Evolutionary conservation across 805 yeast genomes (phyloP).

Genomic region (Barnettozyma sp.): DNA sequence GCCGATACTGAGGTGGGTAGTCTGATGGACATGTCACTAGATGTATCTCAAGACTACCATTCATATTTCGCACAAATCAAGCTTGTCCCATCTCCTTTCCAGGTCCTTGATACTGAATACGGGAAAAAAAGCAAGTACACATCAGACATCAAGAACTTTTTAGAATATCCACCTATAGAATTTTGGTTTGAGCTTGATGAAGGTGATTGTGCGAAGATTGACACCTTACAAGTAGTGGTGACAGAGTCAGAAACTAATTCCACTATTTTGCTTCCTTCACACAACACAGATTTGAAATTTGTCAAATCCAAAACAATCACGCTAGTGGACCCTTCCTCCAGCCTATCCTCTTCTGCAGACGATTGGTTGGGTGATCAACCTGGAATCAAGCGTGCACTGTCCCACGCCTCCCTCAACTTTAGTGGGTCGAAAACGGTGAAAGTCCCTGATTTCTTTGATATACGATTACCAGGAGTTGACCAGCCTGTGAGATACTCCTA

Average conservation of each 20-base stretch:
- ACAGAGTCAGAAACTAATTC: slow-evolving; percentile 40
- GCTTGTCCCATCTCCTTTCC: slow-evolving; percentile 39
- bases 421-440: slow-evolving; percentile 30
- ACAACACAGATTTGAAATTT: slow-evolving; percentile 39
- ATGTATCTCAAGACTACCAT: slow-evolving; percentile 22
- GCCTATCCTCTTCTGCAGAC: slow-evolving; percentile 11
- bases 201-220: slow-evolving; percentile 28
- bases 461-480: slow-evolving; percentile 32
- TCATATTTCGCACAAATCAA: slow-evolving; percentile 37
- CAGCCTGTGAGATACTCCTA: slow-evolving; percentile 37
- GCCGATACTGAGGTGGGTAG: too few relatives aligned
- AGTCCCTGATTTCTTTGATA: slow-evolving; percentile 34
- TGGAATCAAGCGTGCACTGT: slow-evolving; percentile 36
- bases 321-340: slow-evolving; percentile 12
- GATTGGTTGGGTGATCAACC: slow-evolving; percentile 31
- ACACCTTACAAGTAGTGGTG: slow-evolving; percentile 34
- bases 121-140: not conserved
- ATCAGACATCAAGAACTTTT: slow-evolving; percentile 18
- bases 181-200: slow-evolving; percentile 43
- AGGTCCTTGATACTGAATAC: slow-evolving; percentile 1
- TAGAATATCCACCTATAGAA: slow-evolving; percentile 46
- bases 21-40: slow-evolving; percentile 6
- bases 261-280: slow-evolving; percentile 36
- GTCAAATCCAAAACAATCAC: slow-evolving; percentile 15
- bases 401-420: slow-evolving; percentile 33